Base-by-base conservation (phyloP, 768 basidiomycete species). In the Panaeolus papilionaceus region DNA sequence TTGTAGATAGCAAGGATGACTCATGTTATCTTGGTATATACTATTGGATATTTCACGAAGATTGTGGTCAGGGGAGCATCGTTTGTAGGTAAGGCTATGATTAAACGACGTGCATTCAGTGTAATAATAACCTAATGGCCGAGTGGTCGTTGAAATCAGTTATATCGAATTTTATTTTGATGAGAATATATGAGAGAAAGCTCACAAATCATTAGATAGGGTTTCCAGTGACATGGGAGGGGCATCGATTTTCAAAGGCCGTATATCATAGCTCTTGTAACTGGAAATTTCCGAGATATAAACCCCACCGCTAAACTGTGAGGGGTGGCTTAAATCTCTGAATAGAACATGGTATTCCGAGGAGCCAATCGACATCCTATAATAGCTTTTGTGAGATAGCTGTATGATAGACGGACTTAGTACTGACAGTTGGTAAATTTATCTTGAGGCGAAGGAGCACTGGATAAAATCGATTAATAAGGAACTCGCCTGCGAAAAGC, bases 381-480 rank as follows among this genome's bases (percentile, higher is more conserved):
- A 58, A 58, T 58, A 58, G 7, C 54, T 9, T 37, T 58, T 26
- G 20, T 33, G 54, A 12, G 54, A 58, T 54, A 16, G 28, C 12
- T 58, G 54, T 33, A 28, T 58, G 28, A 37, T 33, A 37, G 26
- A 51, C 47, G 47, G 47, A 51, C 47, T 51, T 51, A 51, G 26
- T 9, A 23, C 12, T 26, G 47, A 18, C 47, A 51, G 47, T 51
- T 23, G 54, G 28, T 58, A 58, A 58, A 33, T 37, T 58, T 58
- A 58, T 26, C 4, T 16, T 14, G 12, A 16, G 7, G 14, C 11
- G 10, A 28, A 58, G 54, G 26, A 16, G 28, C 14, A 8, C 33
- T 12, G 28, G 28, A 58, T 58, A 58, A 58, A 58, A 51, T 51
- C 8, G 47, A 51, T 26, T 51, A 51, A 51, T 23, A 51, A 23